Conservation (phyloP, 495 filamentous ascomycete genomes). For the Penicillium cataractarum region DNA sequence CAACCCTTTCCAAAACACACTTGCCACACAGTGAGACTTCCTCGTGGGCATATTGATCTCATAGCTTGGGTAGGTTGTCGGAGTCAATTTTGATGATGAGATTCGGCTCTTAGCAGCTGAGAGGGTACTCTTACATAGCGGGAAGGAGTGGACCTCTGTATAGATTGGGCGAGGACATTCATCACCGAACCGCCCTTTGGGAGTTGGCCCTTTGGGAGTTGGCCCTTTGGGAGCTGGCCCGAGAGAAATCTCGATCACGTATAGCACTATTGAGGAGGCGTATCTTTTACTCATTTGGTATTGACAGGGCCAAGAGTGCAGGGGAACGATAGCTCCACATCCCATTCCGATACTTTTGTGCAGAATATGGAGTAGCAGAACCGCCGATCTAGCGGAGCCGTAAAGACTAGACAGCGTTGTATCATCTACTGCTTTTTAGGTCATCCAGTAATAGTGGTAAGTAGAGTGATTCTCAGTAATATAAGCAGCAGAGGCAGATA, state of each 20-base stretch:
- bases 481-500: no score
- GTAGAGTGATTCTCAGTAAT: not conserved
- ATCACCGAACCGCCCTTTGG: not conserved
- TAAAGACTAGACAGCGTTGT: not conserved
- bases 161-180: not conserved
- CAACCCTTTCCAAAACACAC: not conserved
- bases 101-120: not conserved
- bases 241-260: not conserved
- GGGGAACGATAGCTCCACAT: not conserved
- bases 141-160: not conserved
- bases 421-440: not conserved
- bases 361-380: not conserved
- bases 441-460: not conserved
- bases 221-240: no score
- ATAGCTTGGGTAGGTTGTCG: no score
- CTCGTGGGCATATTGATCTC: not conserved
- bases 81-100: not conserved
- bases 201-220: no score
- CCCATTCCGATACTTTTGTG: not conserved
- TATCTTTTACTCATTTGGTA: not conserved
- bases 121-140: not conserved
- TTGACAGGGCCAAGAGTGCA: not conserved
- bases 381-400: not conserved
- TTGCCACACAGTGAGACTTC: not conserved
- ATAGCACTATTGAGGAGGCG: not conserved